Conservation (phyloP, 2,329 filamentous ascomycete species). For the Calonectria pteridis region DNA sequence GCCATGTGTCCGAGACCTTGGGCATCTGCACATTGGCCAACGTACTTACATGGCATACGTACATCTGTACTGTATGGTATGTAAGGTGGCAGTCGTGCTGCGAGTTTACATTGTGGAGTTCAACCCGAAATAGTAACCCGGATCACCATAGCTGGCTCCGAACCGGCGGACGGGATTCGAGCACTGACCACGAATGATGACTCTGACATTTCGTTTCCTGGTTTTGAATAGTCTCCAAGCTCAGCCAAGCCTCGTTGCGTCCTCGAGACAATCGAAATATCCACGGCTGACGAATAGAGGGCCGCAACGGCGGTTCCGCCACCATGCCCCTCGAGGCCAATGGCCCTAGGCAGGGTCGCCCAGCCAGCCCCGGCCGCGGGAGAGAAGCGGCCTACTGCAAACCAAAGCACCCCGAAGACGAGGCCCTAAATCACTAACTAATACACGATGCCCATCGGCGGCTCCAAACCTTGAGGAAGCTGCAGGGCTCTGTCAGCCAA, state of each 20-base stretch:
- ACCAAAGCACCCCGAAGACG: background rate
- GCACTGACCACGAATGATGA: conserved; percentile 1
- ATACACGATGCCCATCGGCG: conserved; percentile 4
- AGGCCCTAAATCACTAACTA: conserved; percentile 7
- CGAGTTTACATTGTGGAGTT: background rate
- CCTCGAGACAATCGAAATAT: conserved; percentile 1
- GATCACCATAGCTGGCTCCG: background rate
- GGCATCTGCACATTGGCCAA: conserved; percentile 4
- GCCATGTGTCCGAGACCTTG: conserved; percentile 2
- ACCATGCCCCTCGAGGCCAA: background rate
- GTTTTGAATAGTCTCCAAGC: background rate
- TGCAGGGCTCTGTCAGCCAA: background rate
- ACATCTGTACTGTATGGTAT: background rate
- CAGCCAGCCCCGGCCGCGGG: conserved; percentile 4
- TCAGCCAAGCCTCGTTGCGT: conserved; percentile 5
- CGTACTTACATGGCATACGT: conserved; percentile 1
- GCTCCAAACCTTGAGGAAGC: background rate
- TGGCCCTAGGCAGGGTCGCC: background rate
- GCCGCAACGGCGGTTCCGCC: background rate
- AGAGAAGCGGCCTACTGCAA: conserved; percentile 10
- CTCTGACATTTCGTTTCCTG: background rate
- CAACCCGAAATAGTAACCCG: background rate
- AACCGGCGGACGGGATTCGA: conserved; percentile 1
- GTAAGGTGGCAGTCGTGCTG: background rate
- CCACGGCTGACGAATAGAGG: background rate